These are phyloP conservation scores for Ceratocystis alfenasii DNA, from an alignment of 2,329 filamentous ascomycete species.

Conservation along the genomic window DNA sequence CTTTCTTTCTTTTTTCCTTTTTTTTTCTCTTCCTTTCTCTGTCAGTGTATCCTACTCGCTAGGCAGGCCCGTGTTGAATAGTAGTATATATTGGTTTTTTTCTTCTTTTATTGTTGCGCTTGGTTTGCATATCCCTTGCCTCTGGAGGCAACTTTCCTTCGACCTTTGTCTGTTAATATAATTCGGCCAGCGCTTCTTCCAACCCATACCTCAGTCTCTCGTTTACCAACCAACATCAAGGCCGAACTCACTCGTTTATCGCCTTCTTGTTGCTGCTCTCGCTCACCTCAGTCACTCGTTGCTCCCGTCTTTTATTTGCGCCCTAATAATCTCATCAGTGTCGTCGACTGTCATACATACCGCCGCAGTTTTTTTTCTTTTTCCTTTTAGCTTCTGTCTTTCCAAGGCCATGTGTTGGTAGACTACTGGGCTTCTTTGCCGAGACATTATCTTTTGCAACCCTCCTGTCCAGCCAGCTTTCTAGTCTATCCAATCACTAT, in stretches of 20 bases:
- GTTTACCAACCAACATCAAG: neutral
- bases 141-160: constrained; percentile 17
- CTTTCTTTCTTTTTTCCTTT: constrained; percentile 23
- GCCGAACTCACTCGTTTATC: constrained; percentile 6
- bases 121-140: constrained; percentile 13
- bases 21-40: constrained; percentile 6
- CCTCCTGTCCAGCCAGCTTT: neutral
- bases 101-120: constrained; percentile 22
- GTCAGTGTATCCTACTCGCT: constrained; percentile 7
- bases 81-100: constrained; percentile 17
- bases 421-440: constrained; percentile 9
- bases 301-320: constrained; percentile 3
- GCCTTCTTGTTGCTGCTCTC: neutral
- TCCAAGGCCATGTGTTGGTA: constrained; percentile 18
- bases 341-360: neutral
- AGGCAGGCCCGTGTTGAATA: constrained; percentile 18
- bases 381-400: neutral
- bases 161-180: constrained; percentile 13
- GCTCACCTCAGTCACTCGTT: constrained; percentile 8
- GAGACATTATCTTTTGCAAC: constrained; percentile 6
- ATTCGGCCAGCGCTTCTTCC: neutral
- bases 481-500: neutral
- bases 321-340: neutral
- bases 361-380: neutral
- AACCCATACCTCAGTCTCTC: neutral